These are phyloP conservation scores for Ogataea degrootiae DNA, from an alignment of 805 yeast species.

Conservation along the genomic window DNA sequence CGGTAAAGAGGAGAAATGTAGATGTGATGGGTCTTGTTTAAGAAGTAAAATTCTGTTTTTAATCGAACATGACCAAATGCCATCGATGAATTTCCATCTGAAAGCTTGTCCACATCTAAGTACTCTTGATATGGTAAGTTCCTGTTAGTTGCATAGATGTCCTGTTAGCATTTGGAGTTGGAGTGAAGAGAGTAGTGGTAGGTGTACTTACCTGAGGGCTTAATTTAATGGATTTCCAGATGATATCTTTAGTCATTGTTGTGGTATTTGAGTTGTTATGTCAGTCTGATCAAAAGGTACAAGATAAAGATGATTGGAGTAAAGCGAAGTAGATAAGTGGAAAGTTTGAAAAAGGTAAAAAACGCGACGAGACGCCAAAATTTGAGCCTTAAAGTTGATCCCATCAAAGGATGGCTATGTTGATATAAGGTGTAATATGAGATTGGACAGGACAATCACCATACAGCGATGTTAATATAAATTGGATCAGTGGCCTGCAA, in stretches of 20 bases:
- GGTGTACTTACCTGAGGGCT: slow-evolving; percentile 19
- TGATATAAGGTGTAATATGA: too few species aligned
- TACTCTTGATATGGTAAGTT: slow-evolving; percentile 58
- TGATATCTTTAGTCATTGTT: slow-evolving; percentile 19
- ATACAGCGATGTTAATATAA: too few species aligned
- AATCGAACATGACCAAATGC: slow-evolving; percentile 63
- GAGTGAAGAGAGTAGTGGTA: neutral
- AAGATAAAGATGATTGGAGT: too few species aligned
- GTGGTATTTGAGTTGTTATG: neutral
- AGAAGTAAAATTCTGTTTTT: slow-evolving; percentile 59
- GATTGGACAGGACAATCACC: too few species aligned
- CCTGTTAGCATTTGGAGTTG: slow-evolving; percentile 1
- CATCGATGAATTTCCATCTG: slow-evolving; percentile 62
- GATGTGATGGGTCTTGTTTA: slow-evolving; percentile 45
- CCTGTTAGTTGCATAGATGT: slow-evolving; percentile 24
- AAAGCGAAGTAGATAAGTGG: too few species aligned
- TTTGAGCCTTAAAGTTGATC: too few species aligned
- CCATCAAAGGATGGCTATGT: too few species aligned
- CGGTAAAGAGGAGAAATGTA: slow-evolving; percentile 50
- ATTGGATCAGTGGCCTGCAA: too few species aligned
- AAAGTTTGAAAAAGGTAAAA: too few species aligned
- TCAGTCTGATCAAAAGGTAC: neutral
- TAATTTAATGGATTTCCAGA: slow-evolving; percentile 25
- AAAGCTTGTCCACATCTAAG: slow-evolving; percentile 85
- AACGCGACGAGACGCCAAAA: too few species aligned